Evolutionary conservation across 768 basidiomycete genomes (phyloP), one percentile per base, ranked within the genome.

Genomic region (Suillus hirtellus): DNA sequence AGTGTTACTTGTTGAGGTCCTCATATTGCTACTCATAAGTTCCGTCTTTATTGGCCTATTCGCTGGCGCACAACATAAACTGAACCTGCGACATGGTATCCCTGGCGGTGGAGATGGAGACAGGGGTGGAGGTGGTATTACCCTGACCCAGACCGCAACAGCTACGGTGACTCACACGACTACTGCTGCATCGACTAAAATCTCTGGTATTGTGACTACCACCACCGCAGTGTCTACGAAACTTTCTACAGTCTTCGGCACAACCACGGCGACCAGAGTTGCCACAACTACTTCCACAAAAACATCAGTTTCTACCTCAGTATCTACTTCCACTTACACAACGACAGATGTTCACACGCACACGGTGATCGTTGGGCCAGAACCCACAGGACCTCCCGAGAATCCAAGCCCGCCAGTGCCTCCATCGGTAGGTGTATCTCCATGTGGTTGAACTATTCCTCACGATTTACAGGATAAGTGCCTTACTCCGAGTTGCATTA

Each of bases 41-140:
- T 90, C 92, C 8, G 82, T 93, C n/a, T 96, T 96, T 75, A 89
- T 96, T 65, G 96, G 96, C 11, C 80, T 99, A 5, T 98, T 95
- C 74, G 90, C 94, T 38, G 97, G 97, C 11, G 89, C 89, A 1
- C 87, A 93, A 72, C 89, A 92, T 71, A 88, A 86, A 65, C 81
- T 95, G 60, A 84, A 85, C 64, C 69, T 81, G n/a, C 79, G 78
- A 52, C 76, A 81, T 14, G 79, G 76, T 35, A 76, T 72, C 63
- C 69, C 71, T 15, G 65, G 65, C 6, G 68, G 67, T 35, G 73
- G 75, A 31, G 71, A 63, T 43, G 66, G 68, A 47, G 47, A 14
- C 7, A 59, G 63, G 37, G 65, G 69, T 64, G 68, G 59, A 43
- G 71, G 73, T 75, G 73, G 75, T 70, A 70, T 71, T 70, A 73